These are phyloP conservation scores for Rutstroemia sp. DNA, from an alignment of 2,329 filamentous ascomycete species.

Conservation along the genomic window DNA sequence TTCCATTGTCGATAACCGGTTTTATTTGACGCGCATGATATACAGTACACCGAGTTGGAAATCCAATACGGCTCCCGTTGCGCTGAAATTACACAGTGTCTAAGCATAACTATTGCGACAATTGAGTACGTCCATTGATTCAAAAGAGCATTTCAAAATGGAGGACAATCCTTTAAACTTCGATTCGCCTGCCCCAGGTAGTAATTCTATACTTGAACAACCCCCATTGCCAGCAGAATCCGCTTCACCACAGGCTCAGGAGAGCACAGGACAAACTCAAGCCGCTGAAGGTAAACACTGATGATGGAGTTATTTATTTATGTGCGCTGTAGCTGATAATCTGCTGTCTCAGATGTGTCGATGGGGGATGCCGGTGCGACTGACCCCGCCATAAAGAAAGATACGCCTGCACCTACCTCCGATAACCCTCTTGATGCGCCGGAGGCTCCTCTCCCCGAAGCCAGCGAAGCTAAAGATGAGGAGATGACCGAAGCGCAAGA, in stretches of 20 bases:
- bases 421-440: conserved; percentile 67
- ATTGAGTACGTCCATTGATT: conserved; percentile 18
- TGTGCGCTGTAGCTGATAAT: conserved; percentile 6
- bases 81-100: conserved; percentile 10
- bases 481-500: conserved; percentile 65
- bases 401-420: conserved; percentile 47
- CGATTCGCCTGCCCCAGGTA: conserved; percentile 49
- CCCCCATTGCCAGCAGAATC: conserved; percentile 43
- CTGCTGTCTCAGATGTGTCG: conserved; percentile 46
- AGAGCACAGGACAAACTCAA: conserved; percentile 28
- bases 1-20: neutral
- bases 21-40: conserved; percentile 9
- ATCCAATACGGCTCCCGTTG: conserved; percentile 9
- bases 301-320: neutral
- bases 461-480: conserved; percentile 60
- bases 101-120: conserved; percentile 25
- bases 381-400: conserved; percentile 48
- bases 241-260: conserved; percentile 18
- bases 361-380: conserved; percentile 46
- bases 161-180: conserved; percentile 50
- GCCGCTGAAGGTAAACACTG: conserved; percentile 39
- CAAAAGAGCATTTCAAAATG: conserved; percentile 37
- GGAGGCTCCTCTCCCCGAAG: conserved; percentile 54
- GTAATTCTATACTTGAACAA: conserved; percentile 50
- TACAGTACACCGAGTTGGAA: conserved; percentile 11